A percentile compares a stretch with the other conserved stretches of the same genome.
Evolutionary conservation across 163 green algal species (phyloP).

Genomic region (Trebouxia gelatinosa): DNA sequence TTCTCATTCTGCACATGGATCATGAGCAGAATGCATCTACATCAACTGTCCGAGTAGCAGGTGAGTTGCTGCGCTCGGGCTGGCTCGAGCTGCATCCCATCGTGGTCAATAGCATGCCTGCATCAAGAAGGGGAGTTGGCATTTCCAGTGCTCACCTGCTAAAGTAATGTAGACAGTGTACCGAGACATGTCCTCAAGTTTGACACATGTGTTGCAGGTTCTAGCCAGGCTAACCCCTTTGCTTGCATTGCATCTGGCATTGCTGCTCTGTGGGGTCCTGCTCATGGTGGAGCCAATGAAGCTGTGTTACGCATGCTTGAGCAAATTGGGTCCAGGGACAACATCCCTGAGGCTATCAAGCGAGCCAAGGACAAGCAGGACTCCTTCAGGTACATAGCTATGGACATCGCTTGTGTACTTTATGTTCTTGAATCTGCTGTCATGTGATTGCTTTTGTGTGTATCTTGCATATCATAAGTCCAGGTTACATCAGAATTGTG

Average conservation of each 20-base stretch:
- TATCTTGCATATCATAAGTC: conserved; percentile 61
- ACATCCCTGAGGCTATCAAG: conserved; percentile 56
- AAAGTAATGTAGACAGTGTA: neutral
- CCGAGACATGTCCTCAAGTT: neutral
- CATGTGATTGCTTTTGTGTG: neutral
- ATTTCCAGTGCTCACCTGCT: neutral
- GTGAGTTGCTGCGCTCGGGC: conserved; percentile 25
- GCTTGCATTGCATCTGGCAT: conserved; percentile 72
- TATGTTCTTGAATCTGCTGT: neutral
- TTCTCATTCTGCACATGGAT: conserved; percentile 76
- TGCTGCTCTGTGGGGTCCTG: conserved; percentile 77
- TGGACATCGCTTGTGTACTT: neutral
- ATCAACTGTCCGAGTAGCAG: conserved; percentile 62
- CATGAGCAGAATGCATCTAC: conserved; percentile 76
- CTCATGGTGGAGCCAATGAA: conserved; percentile 87
- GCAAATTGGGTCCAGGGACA: conserved; percentile 42
- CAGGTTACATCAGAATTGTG: neutral
- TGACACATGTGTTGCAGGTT: conserved; percentile 36
- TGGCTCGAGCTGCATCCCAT: too few relatives aligned
- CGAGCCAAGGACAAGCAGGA: conserved; percentile 70
- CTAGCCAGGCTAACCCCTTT: conserved; percentile 70
- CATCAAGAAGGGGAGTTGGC: too few relatives aligned
- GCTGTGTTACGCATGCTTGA: conserved; percentile 81
- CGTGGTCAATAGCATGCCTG: too few relatives aligned
- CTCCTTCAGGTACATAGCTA: conserved; percentile 42